Percentiles rank a stretch among this genome's conserved stretches.
Conservation (phyloP, 805 yeast genomes). For the Myxozyma sirexii region DNA sequence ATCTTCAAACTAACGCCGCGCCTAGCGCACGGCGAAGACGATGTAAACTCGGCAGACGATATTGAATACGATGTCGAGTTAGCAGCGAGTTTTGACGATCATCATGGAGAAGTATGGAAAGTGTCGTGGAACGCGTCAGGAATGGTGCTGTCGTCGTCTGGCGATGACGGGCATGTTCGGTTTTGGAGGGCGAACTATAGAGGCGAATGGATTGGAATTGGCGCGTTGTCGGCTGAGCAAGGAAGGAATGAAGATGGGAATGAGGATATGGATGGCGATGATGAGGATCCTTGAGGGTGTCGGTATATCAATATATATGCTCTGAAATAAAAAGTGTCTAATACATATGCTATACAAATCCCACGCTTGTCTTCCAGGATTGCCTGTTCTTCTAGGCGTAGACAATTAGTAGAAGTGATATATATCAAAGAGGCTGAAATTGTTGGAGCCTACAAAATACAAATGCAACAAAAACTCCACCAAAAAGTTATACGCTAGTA, state of each 20-base stretch:
- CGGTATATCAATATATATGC: background rate
- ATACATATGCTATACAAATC: too few species aligned
- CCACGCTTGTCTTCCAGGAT: too few species aligned
- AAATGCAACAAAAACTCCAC: too few species aligned
- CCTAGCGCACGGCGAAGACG: background rate
- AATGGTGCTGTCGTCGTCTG: slow-evolving; percentile 87
- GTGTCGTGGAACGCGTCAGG: slow-evolving; percentile 96
- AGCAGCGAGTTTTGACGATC: slow-evolving; percentile 71
- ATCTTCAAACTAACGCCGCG: slow-evolving; percentile 64
- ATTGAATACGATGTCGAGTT: slow-evolving; percentile 53
- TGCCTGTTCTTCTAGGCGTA: too few species aligned
- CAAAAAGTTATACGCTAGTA: too few species aligned
- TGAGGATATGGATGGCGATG: slow-evolving; percentile 7
- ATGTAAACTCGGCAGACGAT: background rate
- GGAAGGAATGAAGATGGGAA: slow-evolving; percentile 1
- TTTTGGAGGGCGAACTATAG: slow-evolving; percentile 89
- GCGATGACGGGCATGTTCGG: slow-evolving; percentile 91
- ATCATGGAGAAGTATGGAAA: slow-evolving; percentile 90
- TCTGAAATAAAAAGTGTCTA: too few species aligned
- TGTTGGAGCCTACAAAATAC: too few species aligned
- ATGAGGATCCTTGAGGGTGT: background rate
- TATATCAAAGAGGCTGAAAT: too few species aligned
- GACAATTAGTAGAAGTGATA: too few species aligned
- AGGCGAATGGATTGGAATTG: slow-evolving; percentile 88
- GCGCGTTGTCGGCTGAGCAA: slow-evolving; percentile 70